Evolutionary conservation across 1,139 yeast genomes (phyloP).

Genomic region (Debaryomyces udenii): DNA sequence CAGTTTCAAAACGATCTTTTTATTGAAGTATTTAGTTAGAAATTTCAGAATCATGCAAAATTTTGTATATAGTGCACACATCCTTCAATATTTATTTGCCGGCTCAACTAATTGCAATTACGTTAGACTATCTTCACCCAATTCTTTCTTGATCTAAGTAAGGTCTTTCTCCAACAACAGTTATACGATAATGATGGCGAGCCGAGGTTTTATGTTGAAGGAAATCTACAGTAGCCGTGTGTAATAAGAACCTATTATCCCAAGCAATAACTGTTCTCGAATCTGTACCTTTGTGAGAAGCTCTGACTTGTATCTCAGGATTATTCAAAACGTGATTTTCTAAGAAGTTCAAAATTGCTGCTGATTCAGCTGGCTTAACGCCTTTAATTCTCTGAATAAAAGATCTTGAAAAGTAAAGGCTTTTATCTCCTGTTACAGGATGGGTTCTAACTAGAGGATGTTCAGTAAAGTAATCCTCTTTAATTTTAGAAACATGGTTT

Average conservation of each 20-base stretch:
- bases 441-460: constrained; percentile 35
- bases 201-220: constrained; percentile 20
- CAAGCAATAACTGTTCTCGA: constrained; percentile 29
- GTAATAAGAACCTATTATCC: constrained; percentile 28
- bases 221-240: constrained; percentile 28
- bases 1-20: too few relatives aligned
- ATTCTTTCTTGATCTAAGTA: too few relatives aligned
- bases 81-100: too few relatives aligned
- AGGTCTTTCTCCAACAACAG: constrained; percentile 30
- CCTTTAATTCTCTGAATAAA: constrained; percentile 29
- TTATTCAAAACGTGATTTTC: too few relatives aligned
- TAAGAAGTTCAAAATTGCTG: constrained; percentile 26
- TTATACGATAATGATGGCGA: constrained; percentile 30
- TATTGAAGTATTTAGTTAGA: too few relatives aligned
- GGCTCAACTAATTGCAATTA: too few relatives aligned
- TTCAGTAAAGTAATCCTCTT: constrained; percentile 28
- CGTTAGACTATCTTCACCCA: too few relatives aligned
- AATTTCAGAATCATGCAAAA: too few relatives aligned
- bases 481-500: constrained; percentile 21
- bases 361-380: constrained; percentile 25
- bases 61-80: too few relatives aligned
- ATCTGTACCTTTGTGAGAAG: too few relatives aligned
- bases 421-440: constrained; percentile 32
- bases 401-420: constrained; percentile 25
- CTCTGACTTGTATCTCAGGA: constrained; percentile 31